Conservation (phyloP, 2,329 filamentous ascomycete genomes). For the Pseudocercospora musae region DNA sequence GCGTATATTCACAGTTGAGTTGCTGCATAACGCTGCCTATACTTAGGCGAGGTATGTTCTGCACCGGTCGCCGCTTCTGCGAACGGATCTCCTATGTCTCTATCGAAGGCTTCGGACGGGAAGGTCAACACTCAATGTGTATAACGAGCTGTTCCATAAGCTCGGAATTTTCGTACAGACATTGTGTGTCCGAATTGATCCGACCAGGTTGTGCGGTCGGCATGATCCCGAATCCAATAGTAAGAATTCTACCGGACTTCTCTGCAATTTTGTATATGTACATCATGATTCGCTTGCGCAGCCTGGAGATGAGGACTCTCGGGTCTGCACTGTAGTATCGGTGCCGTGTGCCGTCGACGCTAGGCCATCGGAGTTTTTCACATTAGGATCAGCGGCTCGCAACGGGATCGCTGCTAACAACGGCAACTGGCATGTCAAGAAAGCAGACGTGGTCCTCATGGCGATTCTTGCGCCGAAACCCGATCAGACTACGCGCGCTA, state of each 20-base stretch:
- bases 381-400: not conserved
- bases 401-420: not conserved
- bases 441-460: not conserved
- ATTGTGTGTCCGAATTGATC: not conserved
- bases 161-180: not conserved
- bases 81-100: too few relatives aligned
- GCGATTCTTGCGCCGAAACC: not conserved
- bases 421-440: not conserved
- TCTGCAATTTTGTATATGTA: not conserved
- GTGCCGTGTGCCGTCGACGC: slow-evolving; percentile 1
- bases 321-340: not conserved
- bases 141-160: not conserved
- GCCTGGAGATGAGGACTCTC: slow-evolving; percentile 1
- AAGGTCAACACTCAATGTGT: too few relatives aligned
- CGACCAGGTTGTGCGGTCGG: not conserved
- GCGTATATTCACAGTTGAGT: not conserved
- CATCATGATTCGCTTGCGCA: not conserved
- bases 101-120: too few relatives aligned
- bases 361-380: not conserved
- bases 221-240: not conserved
- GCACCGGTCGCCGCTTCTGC: not conserved
- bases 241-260: too few relatives aligned
- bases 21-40: not conserved
- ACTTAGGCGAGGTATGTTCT: not conserved
- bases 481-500: not conserved